These are phyloP conservation scores for Corymbia calophylla DNA, from an alignment of 441 rosid species.

Conservation along the genomic window DNA sequence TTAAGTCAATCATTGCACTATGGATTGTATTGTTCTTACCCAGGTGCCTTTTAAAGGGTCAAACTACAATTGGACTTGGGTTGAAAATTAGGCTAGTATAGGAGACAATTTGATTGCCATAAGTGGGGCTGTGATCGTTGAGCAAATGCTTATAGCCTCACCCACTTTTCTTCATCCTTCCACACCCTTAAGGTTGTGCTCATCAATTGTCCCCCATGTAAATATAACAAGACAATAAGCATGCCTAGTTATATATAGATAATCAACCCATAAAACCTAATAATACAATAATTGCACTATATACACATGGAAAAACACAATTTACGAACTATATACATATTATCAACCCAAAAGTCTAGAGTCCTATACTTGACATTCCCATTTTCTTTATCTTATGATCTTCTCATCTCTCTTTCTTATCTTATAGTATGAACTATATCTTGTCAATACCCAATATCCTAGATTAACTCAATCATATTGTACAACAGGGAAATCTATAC, in stretches of 20 bases:
- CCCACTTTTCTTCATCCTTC: neutral
- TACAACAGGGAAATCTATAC: no score
- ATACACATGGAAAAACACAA: no score
- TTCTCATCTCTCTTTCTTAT: no score
- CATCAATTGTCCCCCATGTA: neutral
- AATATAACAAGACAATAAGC: no score
- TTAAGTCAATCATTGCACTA: neutral
- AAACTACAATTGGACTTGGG: neutral
- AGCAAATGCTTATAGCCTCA: neutral
- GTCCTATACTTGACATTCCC: no score
- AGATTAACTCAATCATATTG: no score
- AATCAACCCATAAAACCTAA: neutral
- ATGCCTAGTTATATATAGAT: neutral
- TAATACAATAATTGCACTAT: neutral
- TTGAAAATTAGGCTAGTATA: neutral
- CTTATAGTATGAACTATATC: no score
- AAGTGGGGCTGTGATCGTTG: neutral
- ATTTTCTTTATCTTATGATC: no score
- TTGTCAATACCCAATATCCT: no score
- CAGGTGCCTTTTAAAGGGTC: neutral
- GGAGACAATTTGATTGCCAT: neutral
- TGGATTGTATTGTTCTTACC: neutral
- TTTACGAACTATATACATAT: no score
- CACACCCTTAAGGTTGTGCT: neutral
- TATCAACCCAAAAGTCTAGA: no score